phyloP scores from a whole-genome alignment of 805 yeast genomes.

The Kluyveromyces nonfermentans region DNA sequence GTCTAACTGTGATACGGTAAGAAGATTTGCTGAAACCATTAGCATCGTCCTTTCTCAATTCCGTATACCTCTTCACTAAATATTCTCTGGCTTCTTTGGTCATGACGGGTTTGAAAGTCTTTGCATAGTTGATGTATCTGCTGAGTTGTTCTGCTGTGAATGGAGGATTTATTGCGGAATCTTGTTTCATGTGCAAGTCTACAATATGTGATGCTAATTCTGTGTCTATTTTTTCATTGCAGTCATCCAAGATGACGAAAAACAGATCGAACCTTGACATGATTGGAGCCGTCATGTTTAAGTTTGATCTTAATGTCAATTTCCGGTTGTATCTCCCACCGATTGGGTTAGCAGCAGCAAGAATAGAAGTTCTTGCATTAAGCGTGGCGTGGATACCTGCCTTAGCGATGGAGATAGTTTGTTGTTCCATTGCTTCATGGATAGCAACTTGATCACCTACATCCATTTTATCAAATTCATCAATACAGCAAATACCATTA shows the following conservation, averaged over 20 bases:
- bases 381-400: constrained; percentile 98
- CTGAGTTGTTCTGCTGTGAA: constrained; percentile 80
- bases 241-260: constrained; percentile 89
- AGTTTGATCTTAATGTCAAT: constrained; percentile 70
- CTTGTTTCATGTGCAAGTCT: constrained; percentile 81
- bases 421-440: constrained; percentile 99
- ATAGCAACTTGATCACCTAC: constrained; percentile 92
- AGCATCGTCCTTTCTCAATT: constrained; percentile 80
- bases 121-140: constrained; percentile 83
- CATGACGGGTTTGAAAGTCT: constrained; percentile 86
- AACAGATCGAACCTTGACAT: constrained; percentile 97
- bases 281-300: constrained; percentile 95
- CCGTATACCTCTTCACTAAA: constrained; percentile 72
- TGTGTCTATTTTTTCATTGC: constrained; percentile 84
- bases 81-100: constrained; percentile 70
- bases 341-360: constrained; percentile 98
- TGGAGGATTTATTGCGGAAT: constrained; percentile 84
- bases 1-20: constrained; percentile 94
- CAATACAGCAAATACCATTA: constrained; percentile 97
- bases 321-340: constrained; percentile 95
- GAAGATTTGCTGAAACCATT: constrained; percentile 73
- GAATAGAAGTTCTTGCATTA: constrained; percentile 90
- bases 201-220: constrained; percentile 89
- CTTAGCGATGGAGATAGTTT: constrained; percentile 94
- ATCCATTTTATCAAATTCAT: constrained; percentile 98